These are phyloP conservation scores for Botrytis byssoidea DNA, from an alignment of 2,329 filamentous ascomycete species.

Conservation along the genomic window DNA sequence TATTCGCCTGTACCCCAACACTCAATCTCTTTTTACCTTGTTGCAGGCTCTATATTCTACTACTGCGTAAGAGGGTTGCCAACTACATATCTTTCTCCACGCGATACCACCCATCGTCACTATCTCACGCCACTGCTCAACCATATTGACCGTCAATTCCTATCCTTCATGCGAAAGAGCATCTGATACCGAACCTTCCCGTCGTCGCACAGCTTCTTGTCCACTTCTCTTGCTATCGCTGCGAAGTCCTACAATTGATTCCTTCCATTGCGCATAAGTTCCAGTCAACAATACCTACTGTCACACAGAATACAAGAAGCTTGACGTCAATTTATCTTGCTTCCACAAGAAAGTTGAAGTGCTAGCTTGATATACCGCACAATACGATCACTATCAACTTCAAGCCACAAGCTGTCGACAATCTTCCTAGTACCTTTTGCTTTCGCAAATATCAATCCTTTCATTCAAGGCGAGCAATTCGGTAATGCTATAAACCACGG, in stretches of 20 bases:
- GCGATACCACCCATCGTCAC: not conserved
- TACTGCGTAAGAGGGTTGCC: not conserved
- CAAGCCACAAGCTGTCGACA: not conserved
- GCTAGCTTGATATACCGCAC: not conserved
- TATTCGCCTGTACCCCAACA: not conserved
- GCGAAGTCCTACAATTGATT: not conserved
- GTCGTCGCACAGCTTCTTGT: not conserved
- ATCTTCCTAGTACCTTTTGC: not conserved
- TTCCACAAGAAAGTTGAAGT: not conserved
- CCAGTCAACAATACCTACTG: not conserved
- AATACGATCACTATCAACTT: not conserved
- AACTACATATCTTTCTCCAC: not conserved
- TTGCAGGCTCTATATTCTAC: not conserved
- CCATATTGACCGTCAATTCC: not conserved
- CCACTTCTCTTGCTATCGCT: not conserved
- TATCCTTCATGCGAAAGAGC: not conserved
- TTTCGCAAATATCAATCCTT: not conserved
- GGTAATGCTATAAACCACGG: not conserved
- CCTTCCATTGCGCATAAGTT: not conserved
- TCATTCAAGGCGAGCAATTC: not conserved
- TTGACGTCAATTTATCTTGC: not conserved
- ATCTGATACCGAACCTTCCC: not conserved
- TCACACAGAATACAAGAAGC: not conserved
- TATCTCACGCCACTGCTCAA: not conserved
- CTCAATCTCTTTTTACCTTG: not conserved